Percentiles rank a stretch among this genome's conserved stretches.
These are phyloP conservation scores for Akanthomyces lecanii DNA, from an alignment of 2,329 filamentous ascomycete genomes.

Conservation along the genomic window DNA sequence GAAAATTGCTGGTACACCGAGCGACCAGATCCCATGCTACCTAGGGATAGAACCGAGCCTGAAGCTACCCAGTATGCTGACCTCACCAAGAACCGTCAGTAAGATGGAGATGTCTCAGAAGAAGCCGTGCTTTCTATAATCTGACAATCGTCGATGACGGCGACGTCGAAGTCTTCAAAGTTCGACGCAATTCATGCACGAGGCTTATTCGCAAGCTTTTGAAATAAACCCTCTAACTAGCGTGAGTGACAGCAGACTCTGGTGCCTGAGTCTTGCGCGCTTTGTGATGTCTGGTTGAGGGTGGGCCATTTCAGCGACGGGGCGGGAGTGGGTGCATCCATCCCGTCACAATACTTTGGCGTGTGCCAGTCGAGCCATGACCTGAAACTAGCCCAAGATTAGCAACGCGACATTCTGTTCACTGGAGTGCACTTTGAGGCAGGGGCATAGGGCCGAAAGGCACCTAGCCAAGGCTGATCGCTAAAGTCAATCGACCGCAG, in stretches of 20 bases:
- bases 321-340: not conserved
- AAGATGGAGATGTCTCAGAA: constrained; percentile 7
- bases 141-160: not conserved
- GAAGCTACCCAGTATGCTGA: not conserved
- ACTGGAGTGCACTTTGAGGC: not conserved
- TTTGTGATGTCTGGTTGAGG: not conserved
- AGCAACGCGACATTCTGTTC: not conserved
- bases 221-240: not conserved
- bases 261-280: not conserved
- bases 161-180: not conserved
- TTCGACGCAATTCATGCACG: not conserved
- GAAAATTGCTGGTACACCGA: not conserved
- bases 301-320: not conserved
- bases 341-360: not conserved
- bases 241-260: not conserved
- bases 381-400: constrained; percentile 14
- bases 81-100: not conserved
- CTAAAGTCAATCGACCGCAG: not conserved
- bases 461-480: constrained; percentile 2
- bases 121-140: not conserved
- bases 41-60: not conserved
- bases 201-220: not conserved
- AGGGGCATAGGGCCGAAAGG: constrained; percentile 10
- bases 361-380: constrained; percentile 8
- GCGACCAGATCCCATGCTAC: not conserved